These are phyloP conservation scores for Zymoseptoria pseudotritici DNA, from an alignment of 2,329 filamentous ascomycete species.

Conservation along the genomic window DNA sequence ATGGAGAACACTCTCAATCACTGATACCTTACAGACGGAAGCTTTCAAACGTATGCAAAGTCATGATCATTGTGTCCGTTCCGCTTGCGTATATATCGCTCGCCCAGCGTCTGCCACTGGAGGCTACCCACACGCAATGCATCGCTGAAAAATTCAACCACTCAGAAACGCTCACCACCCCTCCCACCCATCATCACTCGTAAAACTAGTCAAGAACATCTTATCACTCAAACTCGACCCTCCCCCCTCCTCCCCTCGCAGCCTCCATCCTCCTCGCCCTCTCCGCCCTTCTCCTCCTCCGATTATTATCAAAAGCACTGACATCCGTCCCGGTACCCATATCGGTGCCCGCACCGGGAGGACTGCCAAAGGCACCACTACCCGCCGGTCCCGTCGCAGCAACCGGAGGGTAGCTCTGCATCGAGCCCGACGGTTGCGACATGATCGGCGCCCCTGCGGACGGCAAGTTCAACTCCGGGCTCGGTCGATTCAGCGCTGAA, in stretches of 20 bases:
- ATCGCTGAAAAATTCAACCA: background rate
- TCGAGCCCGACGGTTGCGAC: conserved; percentile 6
- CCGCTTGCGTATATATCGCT: background rate
- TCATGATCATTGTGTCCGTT: background rate
- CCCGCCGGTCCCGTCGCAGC: conserved; percentile 18
- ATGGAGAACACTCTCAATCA: background rate
- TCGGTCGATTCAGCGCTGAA: conserved; percentile 15
- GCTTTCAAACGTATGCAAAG: background rate
- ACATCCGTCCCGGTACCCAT: conserved; percentile 33
- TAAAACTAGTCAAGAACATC: background rate
- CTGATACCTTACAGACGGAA: too few relatives aligned
- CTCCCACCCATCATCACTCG: background rate
- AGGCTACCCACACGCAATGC: background rate
- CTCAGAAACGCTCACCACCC: background rate
- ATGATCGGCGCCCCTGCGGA: conserved; percentile 12
- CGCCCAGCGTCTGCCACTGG: background rate
- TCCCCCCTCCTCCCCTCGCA: conserved; percentile 29
- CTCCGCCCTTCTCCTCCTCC: conserved; percentile 47
- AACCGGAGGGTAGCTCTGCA: background rate
- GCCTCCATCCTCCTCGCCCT: conserved; percentile 35
- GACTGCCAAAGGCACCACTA: conserved; percentile 21
- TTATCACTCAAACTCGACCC: conserved; percentile 43
- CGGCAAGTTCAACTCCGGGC: conserved; percentile 26
- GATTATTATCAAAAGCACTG: conserved; percentile 46
- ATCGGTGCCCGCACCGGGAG: conserved; percentile 31